Conservation (phyloP, 495 filamentous ascomycete genomes). For the Physcia stellaris region DNA sequence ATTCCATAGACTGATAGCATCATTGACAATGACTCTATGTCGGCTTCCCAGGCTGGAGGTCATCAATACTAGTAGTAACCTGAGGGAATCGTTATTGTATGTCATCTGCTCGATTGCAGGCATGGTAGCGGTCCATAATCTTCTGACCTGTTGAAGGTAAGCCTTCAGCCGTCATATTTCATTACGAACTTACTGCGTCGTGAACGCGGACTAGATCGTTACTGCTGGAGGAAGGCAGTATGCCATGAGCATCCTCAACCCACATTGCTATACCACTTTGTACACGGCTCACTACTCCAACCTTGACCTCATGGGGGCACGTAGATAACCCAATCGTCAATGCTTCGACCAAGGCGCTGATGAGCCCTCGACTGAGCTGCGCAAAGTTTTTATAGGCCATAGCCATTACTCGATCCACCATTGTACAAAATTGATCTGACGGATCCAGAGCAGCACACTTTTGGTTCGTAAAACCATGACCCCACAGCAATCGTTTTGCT, state of each 20-base stretch:
- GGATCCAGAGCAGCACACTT: conserved; percentile 39
- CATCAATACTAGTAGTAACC: conserved; percentile 36
- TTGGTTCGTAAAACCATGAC: conserved; percentile 27
- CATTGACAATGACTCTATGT: conserved; percentile 37
- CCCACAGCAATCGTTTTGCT: conserved; percentile 45
- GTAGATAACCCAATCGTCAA: conserved; percentile 21
- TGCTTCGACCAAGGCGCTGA: conserved; percentile 19
- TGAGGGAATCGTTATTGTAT: conserved; percentile 21
- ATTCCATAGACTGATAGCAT: conserved; percentile 46
- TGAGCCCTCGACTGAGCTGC: conserved; percentile 2
- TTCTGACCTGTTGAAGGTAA: conserved; percentile 19
- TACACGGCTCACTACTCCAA: conserved; percentile 31
- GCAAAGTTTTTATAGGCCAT: conserved; percentile 27
- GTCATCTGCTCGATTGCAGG: conserved; percentile 16
- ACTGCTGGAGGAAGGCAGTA: background rate
- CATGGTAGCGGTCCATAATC: conserved; percentile 16
- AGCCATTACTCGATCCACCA: conserved; percentile 30
- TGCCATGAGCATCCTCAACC: conserved; percentile 38
- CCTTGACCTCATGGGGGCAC: conserved; percentile 21
- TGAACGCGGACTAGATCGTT: background rate
- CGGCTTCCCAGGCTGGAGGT: conserved; percentile 39
- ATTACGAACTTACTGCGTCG: background rate
- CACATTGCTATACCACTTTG: conserved; percentile 47
- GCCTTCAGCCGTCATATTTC: too few species aligned
- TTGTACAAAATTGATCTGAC: conserved; percentile 46